Evolutionary conservation across 2,329 filamentous ascomycete species (phyloP).

Genomic region (Aspergillus ruber): DNA sequence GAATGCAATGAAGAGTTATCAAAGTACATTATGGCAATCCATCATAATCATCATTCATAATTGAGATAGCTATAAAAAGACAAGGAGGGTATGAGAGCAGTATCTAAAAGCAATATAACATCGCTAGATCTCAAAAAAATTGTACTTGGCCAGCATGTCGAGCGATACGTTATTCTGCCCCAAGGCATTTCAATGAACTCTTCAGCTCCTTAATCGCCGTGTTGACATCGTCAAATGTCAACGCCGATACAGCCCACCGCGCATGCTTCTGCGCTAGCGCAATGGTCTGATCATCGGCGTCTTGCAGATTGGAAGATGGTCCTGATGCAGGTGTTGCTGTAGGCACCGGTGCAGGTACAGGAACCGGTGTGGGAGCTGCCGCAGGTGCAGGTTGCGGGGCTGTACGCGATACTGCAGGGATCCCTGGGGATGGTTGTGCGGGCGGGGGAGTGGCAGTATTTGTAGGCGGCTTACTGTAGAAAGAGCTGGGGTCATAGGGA

Average conservation of each 20-base stretch:
- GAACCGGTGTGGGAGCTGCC: slow-evolving; percentile 20
- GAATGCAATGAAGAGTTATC: no score
- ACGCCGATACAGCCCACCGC: slow-evolving; percentile 89
- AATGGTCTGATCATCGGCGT: slow-evolving; percentile 64
- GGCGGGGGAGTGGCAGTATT: slow-evolving; percentile 12
- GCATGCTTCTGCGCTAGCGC: slow-evolving; percentile 87
- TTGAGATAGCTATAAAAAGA: no score
- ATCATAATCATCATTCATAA: no score
- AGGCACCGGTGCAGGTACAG: background rate
- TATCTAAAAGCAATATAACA: background rate
- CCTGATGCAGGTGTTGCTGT: slow-evolving; percentile 13
- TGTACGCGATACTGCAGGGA: slow-evolving; percentile 16
- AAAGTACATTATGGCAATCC: no score
- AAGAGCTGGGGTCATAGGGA: slow-evolving; percentile 15
- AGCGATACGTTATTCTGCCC: slow-evolving; percentile 46
- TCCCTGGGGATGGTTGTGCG: slow-evolving; percentile 11
- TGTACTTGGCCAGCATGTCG: background rate
- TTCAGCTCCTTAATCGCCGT: slow-evolving; percentile 83
- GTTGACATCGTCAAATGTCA: slow-evolving; percentile 92
- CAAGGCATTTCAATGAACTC: slow-evolving; percentile 64
- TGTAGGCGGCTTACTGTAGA: slow-evolving; percentile 15
- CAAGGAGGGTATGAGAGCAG: background rate
- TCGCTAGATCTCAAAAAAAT: background rate
- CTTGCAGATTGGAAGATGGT: slow-evolving; percentile 19
- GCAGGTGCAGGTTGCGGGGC: slow-evolving; percentile 11